Conservation (phyloP, 1,284 basidiomycete species). For the Papiliotrema terrestris region DNA sequence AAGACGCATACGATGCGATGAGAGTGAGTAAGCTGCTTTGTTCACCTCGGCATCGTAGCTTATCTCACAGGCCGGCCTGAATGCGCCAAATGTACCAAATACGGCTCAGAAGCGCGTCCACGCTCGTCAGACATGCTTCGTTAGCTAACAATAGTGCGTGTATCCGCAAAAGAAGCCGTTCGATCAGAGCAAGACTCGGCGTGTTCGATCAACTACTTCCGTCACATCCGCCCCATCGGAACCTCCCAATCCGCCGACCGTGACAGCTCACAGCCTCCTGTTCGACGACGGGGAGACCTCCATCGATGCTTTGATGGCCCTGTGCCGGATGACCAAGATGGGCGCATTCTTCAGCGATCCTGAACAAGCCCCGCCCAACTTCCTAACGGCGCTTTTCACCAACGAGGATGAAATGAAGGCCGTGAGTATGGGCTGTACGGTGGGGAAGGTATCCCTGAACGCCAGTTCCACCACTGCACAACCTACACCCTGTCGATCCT, state of each 20-base stretch:
- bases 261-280: neutral
- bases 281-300: slow-evolving; percentile 12
- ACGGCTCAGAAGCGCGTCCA: slow-evolving; percentile 25
- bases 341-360: slow-evolving; percentile 36
- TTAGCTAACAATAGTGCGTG: slow-evolving; percentile 23
- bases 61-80: slow-evolving; percentile 17
- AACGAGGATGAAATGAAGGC: slow-evolving; percentile 33
- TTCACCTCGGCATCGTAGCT: neutral
- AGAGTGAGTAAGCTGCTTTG: slow-evolving; percentile 16
- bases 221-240: neutral
- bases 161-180: slow-evolving; percentile 38
- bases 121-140: neutral
- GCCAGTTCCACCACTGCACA: slow-evolving; percentile 42
- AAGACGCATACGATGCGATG: slow-evolving; percentile 37
- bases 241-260: neutral
- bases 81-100: slow-evolving; percentile 23
- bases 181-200: slow-evolving; percentile 21
- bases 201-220: slow-evolving; percentile 13
- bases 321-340: slow-evolving; percentile 39
- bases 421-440: slow-evolving; percentile 15
- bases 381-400: slow-evolving; percentile 29
- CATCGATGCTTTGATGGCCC: slow-evolving; percentile 33
- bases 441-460: neutral
- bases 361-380: slow-evolving; percentile 31
- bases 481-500: slow-evolving; percentile 41